Percentiles rank a stretch among this genome's conserved stretches.
Conservation (phyloP, 2,329 filamentous ascomycete species). For the Alternaria sp. region DNA sequence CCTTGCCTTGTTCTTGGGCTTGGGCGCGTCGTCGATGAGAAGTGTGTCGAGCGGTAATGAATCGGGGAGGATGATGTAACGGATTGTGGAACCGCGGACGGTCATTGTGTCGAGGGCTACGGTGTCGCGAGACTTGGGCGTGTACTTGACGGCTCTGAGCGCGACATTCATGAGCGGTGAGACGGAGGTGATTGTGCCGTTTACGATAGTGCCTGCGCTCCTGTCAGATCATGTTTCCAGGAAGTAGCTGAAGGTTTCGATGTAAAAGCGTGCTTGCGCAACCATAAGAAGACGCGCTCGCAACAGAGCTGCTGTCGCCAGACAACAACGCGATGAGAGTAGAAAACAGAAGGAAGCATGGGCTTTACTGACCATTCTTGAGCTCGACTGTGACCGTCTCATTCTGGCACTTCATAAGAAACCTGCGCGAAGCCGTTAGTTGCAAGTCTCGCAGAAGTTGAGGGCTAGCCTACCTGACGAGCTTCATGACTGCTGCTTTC, state of each 20-base stretch:
- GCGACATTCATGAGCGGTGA: constrained; percentile 99
- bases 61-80: constrained; percentile 96
- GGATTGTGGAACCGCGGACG: constrained; percentile 92
- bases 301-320: neutral
- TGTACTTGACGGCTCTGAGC: constrained; percentile 96
- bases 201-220: constrained; percentile 81
- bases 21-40: constrained; percentile 93
- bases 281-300: neutral
- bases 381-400: constrained; percentile 98
- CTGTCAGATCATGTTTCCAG: constrained; percentile 1
- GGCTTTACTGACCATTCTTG: constrained; percentile 78
- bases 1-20: constrained; percentile 99
- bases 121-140: constrained; percentile 82
- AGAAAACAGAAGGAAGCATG: neutral
- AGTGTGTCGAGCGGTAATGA: constrained; percentile 93
- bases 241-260: neutral
- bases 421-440: constrained; percentile 62
- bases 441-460: neutral
- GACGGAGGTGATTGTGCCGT: constrained; percentile 95
- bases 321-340: neutral
- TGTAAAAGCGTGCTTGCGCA: constrained; percentile 2
- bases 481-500: constrained; percentile 39
- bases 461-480: constrained; percentile 37
- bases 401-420: constrained; percentile 99
- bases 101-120: constrained; percentile 94